Base-by-base conservation (phyloP, 371 early-diverging fungal species). In the Actinomortierella ambigua region DNA sequence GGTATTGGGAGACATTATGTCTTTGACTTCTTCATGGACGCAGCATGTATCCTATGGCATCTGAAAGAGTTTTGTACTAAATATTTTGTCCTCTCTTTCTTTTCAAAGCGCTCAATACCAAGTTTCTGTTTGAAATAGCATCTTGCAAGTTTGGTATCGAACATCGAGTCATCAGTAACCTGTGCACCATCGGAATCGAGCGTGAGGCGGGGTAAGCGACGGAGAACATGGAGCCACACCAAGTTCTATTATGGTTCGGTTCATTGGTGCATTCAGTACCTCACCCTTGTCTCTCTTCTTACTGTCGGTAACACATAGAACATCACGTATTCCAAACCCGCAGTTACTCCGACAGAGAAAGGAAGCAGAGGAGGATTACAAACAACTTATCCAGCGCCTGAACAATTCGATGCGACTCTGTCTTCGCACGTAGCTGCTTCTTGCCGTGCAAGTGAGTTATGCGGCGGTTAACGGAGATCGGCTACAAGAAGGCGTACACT, bases 381-480 rank as follows among this genome's bases (percentile, higher is more conserved):
- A 42, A 1, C 41, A 23, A 15, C 51, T 59, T 9, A 61, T 75
- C 11, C 68, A 51, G 2, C 61, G 68, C 11, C 44, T 75, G 14
- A 75, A 75, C 52, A 65, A 68, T 8, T 67, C 68, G 17, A 64
- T 75, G 68, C 55, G 61, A 3, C 52, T 75, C 2, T 51, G 61
- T n/a, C 55, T 75, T 3, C 54, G 68, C 34, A 4, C 34, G 11
- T 34, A 34, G 11, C 4, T 34, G 11, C 34, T 11, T n/a, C n/a
- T n/a, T n/a, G n/a, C n/a, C n/a, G n/a, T n/a, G n/a, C n/a, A n/a
- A n/a, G n/a, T n/a, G n/a, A n/a, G n/a, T n/a, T n/a, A n/a, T n/a
- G n/a, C n/a, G n/a, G n/a, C n/a, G n/a, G n/a, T n/a, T n/a, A n/a
- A n/a, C n/a, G n/a, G n/a, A n/a, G n/a, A n/a, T n/a, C n/a, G n/a